Base-by-base conservation (phyloP, 108 stramenopile genomes). In the Skeletonema tropicum region DNA sequence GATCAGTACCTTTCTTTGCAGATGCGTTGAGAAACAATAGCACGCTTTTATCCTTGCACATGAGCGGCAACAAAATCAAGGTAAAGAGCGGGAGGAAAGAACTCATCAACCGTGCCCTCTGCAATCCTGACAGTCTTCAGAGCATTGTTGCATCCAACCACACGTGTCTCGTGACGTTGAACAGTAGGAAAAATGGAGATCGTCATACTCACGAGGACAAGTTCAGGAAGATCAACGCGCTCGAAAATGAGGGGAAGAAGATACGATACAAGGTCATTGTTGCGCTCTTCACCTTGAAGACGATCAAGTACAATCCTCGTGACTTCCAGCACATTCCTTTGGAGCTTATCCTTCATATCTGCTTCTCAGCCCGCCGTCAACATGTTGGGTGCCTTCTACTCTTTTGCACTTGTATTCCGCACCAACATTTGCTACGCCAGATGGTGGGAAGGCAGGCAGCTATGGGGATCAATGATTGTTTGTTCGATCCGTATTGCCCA, bases 211-310 rank as follows among this genome's bases (percentile, higher is more conserved):
- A 59, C 14, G 58, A 59, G 58, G n/a, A 29, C 3, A 14, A 59
- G 14, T 30, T 59, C 26, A 26, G 58, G 17, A 59, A 15, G n/a
- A 59, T 59, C 58, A 59, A 59, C 14, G 58, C 26, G 26, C 58
- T 59, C 58, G 58, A 59, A 30, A 59, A 30, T 59, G 58, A 59
- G 3, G 58, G 58, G 3, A 9, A 12, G 11, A 59, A 59, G 58
- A 59, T 59, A 17, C 9, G 58, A 11, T 59, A 59, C 58, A 59
- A 59, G 17, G 58, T 59, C 58, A 30, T 59, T 26, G 26, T 12
- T 1, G 13, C 58, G 2, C 58, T 59, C 13, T 59, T 59, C 58
- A 59, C 58, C 26, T 29, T 59, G 58, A 59, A 59, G 39, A 41
- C 39, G 0, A 59, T 26, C 29, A 3, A 26, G 19, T 29, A 19